Evolutionary conservation across 495 filamentous ascomycete genomes (phyloP).

Genomic region (Aspergillus saccharolyticus): DNA sequence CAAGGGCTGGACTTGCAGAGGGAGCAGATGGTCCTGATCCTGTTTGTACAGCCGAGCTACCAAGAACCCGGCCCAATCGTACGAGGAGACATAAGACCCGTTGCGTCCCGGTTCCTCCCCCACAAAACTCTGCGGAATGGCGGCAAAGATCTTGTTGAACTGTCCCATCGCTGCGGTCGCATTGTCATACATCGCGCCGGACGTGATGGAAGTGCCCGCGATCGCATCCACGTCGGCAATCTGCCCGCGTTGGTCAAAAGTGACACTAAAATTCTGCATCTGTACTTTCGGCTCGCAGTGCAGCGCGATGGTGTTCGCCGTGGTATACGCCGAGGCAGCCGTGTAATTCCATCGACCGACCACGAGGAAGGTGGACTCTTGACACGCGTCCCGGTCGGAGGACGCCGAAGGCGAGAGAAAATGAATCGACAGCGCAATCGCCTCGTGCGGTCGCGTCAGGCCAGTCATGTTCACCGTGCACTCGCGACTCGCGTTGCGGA

Average conservation of each 20-base stretch:
- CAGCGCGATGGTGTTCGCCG: slow-evolving; percentile 34
- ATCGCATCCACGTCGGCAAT: slow-evolving; percentile 19
- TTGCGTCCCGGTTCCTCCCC: slow-evolving; percentile 26
- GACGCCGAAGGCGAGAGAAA: slow-evolving; percentile 29
- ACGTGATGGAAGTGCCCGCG: slow-evolving; percentile 19
- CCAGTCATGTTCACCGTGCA: slow-evolving; percentile 29
- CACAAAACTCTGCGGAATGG: slow-evolving; percentile 34
- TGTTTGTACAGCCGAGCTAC: slow-evolving; percentile 36
- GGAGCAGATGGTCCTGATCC: slow-evolving; percentile 22
- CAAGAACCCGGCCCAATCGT: slow-evolving; percentile 41
- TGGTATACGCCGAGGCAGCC: slow-evolving; percentile 19
- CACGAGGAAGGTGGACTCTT: slow-evolving; percentile 34
- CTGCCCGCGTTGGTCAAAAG: slow-evolving; percentile 34
- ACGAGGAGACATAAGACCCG: slow-evolving; percentile 29
- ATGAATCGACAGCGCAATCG: slow-evolving; percentile 33
- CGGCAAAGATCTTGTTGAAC: slow-evolving; percentile 40
- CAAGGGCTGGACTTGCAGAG: slow-evolving; percentile 22
- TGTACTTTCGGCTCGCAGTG: slow-evolving; percentile 31
- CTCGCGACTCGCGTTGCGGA: slow-evolving; percentile 21
- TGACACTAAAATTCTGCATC: slow-evolving; percentile 26
- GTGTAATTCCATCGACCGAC: slow-evolving; percentile 39
- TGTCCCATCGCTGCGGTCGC: slow-evolving; percentile 37
- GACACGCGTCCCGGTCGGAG: slow-evolving; percentile 26
- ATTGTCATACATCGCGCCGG: slow-evolving; percentile 35
- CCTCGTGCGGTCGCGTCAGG: slow-evolving; percentile 20